Conservation (phyloP, 78 protist genomes). For the Bigelowiella natans region DNA sequence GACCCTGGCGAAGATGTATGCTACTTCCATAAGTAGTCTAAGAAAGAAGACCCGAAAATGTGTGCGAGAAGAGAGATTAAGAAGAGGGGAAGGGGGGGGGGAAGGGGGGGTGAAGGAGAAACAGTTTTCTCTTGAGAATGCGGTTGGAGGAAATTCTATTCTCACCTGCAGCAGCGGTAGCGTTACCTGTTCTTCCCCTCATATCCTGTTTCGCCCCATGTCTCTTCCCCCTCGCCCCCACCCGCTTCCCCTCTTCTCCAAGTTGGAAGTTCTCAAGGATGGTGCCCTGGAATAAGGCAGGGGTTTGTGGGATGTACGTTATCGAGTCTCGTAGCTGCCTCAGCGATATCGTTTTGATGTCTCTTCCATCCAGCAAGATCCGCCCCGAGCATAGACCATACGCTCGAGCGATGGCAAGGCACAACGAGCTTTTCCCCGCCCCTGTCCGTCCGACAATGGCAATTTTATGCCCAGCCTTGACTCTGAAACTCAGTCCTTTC, state of each 20-base stretch:
- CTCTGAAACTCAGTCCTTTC: background rate
- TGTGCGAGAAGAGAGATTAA: too few species aligned
- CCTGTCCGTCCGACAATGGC: conserved; percentile 72
- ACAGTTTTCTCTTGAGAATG: too few species aligned
- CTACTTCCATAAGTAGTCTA: too few species aligned
- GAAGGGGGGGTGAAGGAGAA: too few species aligned
- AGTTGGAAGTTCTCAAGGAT: conserved; percentile 77
- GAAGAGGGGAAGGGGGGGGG: too few species aligned
- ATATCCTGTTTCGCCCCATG: too few species aligned
- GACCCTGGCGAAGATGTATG: too few species aligned
- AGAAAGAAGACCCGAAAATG: too few species aligned
- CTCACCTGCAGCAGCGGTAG: too few species aligned
- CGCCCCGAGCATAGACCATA: conserved; percentile 1
- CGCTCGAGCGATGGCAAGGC: conserved; percentile 32
- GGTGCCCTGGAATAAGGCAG: conserved; percentile 66
- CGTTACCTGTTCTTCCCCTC: too few species aligned
- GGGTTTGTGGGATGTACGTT: conserved; percentile 79
- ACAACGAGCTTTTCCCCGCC: conserved; percentile 53
- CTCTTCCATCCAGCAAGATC: conserved; percentile 8
- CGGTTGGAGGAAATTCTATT: too few species aligned
- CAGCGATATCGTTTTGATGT: conserved; percentile 7
- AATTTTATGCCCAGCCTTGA: background rate
- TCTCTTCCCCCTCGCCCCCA: too few species aligned
- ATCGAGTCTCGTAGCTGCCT: conserved; percentile 33
- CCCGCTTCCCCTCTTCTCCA: background rate